Conservation (phyloP, 2,329 filamentous ascomycete genomes). For the Aaosphaeria pasadenensis region DNA sequence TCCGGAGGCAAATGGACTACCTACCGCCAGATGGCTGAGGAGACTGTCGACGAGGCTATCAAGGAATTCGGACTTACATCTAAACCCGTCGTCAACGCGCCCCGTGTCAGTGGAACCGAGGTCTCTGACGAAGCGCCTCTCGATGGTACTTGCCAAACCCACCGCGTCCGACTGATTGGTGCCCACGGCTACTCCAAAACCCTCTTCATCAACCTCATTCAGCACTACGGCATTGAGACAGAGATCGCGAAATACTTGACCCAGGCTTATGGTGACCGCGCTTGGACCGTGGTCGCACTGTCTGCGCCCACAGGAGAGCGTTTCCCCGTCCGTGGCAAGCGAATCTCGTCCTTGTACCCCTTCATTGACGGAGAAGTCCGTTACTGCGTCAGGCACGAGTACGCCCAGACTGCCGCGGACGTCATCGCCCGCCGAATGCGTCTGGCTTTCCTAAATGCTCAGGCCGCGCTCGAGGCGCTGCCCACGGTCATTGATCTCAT, state of each 20-base stretch:
- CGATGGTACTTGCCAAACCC: constrained; percentile 77
- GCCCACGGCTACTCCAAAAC: constrained; percentile 87
- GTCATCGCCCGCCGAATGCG: constrained; percentile 81
- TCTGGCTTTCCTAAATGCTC: constrained; percentile 86
- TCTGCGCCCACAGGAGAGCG: constrained; percentile 72
- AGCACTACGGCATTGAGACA: constrained; percentile 88
- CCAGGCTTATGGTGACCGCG: constrained; percentile 84
- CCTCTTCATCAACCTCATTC: constrained; percentile 91
- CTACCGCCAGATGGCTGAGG: constrained; percentile 89
- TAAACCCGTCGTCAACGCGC: constrained; percentile 56
- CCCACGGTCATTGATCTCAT: constrained; percentile 87
- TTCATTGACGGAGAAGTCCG: constrained; percentile 90
- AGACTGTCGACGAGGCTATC: constrained; percentile 79
- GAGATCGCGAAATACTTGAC: constrained; percentile 88
- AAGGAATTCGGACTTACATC: constrained; percentile 63
- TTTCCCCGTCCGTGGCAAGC: constrained; percentile 79
- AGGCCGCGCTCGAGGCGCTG: constrained; percentile 82
- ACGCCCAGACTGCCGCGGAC: constrained; percentile 86
- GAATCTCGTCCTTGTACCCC: constrained; percentile 77
- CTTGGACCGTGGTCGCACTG: constrained; percentile 84
- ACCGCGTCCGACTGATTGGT: constrained; percentile 75
- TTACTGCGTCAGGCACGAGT: constrained; percentile 85
- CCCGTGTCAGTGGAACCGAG: constrained; percentile 67
- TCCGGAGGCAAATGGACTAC: constrained; percentile 92
- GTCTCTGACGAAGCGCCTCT: constrained; percentile 69